Evolutionary conservation across 148 eudicot species (phyloP).

Genomic region (Mesembryanthemum crystallinum): DNA sequence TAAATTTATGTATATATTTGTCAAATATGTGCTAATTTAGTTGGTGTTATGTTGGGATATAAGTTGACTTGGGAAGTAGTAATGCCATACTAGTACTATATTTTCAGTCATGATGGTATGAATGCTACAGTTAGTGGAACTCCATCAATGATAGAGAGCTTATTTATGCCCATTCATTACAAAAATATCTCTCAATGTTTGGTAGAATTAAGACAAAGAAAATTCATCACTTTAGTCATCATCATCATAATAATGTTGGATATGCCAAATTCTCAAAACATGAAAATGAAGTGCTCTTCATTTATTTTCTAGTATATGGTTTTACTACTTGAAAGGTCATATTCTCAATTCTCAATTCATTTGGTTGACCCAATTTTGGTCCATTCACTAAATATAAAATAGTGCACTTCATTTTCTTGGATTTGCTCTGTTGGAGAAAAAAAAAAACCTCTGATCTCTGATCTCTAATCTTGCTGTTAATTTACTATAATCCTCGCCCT

Average conservation of each 20-base stretch:
- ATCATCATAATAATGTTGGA: background rate
- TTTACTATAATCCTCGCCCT: background rate
- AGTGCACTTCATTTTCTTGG: background rate
- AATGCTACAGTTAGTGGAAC: conserved; percentile 18
- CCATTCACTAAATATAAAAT: background rate
- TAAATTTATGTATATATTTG: no score
- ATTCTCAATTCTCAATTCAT: conserved; percentile 8
- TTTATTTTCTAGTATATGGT: conserved; percentile 4
- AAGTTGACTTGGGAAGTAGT: conserved; percentile 18
- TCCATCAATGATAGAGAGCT: conserved; percentile 19
- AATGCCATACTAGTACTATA: background rate
- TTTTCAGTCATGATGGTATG: background rate
- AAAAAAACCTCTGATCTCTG: no score
- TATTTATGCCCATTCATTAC: conserved; percentile 12
- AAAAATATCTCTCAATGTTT: conserved; percentile 20
- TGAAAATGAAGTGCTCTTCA: background rate
- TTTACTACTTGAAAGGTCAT: conserved; percentile 19
- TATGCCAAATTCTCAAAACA: conserved; percentile 10
- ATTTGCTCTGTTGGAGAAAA: background rate
- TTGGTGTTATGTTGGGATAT: background rate
- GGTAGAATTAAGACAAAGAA: conserved; percentile 24
- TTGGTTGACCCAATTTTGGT: conserved; percentile 5
- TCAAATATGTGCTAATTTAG: background rate
- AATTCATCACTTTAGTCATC: conserved; percentile 16
- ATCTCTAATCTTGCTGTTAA: background rate